These are phyloP conservation scores for Termitomyces sp. DNA, from an alignment of 768 basidiomycete species.

Conservation along the genomic window DNA sequence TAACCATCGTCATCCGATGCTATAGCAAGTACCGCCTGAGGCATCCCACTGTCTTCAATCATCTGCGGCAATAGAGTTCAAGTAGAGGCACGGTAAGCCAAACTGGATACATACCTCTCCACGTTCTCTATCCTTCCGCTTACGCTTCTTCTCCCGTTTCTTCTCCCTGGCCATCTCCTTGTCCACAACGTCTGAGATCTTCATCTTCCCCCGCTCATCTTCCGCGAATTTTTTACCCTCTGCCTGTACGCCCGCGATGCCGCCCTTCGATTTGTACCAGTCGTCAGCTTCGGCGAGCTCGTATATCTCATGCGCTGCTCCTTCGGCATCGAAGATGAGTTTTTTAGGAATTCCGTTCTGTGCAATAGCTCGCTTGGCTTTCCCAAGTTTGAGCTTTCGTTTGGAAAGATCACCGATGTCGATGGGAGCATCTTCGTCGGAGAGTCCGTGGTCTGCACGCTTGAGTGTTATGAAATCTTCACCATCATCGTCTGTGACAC, in stretches of 20 bases:
- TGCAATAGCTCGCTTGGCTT: slow-evolving; percentile 68
- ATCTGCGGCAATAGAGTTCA: slow-evolving; percentile 20
- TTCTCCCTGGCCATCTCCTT: slow-evolving; percentile 84
- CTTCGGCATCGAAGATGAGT: slow-evolving; percentile 89
- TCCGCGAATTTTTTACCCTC: slow-evolving; percentile 70
- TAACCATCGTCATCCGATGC: slow-evolving; percentile 55
- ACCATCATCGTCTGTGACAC: slow-evolving; percentile 36
- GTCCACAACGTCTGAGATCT: slow-evolving; percentile 67
- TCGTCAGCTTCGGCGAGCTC: slow-evolving; percentile 79
- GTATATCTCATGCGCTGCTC: slow-evolving; percentile 76
- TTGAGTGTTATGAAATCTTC: slow-evolving; percentile 95
- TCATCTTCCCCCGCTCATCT: slow-evolving; percentile 71
- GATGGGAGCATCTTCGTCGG: slow-evolving; percentile 24
- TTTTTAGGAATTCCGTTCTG: slow-evolving; percentile 66
- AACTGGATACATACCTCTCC: slow-evolving; percentile 29
- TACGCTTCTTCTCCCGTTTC: slow-evolving; percentile 88
- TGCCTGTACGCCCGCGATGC: slow-evolving; percentile 58
- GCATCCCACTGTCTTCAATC: slow-evolving; percentile 26
- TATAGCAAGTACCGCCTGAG: slow-evolving; percentile 31
- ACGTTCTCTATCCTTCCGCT: slow-evolving; percentile 77
- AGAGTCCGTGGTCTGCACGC: slow-evolving; percentile 81
- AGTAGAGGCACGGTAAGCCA: background rate
- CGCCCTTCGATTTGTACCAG: slow-evolving; percentile 62
- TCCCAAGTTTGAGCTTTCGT: slow-evolving; percentile 75
- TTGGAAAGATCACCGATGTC: slow-evolving; percentile 66